Evolutionary conservation across 306 rosid species (phyloP).

Genomic region (Rubus idaeus): DNA sequence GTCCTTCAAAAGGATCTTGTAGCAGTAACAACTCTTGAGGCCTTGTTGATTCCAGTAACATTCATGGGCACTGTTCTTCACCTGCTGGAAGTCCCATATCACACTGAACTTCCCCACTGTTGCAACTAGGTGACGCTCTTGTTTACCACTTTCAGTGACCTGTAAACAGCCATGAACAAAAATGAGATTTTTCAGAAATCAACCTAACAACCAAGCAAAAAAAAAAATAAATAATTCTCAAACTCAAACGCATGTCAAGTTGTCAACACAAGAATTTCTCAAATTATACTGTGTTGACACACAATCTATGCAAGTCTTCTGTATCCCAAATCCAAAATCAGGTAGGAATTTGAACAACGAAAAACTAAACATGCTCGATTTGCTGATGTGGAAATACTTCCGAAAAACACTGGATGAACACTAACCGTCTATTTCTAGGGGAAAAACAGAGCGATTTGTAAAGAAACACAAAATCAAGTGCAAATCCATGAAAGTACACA

Average conservation of each 20-base stretch:
- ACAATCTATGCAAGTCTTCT: not conserved
- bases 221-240: not conserved
- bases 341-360: not conserved
- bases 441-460: not conserved
- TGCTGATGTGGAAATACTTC: not conserved
- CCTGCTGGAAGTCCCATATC: slow-evolving; percentile 95
- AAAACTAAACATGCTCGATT: not conserved
- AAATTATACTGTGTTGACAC: not conserved
- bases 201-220: not conserved
- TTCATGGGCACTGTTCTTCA: slow-evolving; percentile 77
- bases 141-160: slow-evolving; percentile 94
- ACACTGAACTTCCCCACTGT: slow-evolving; percentile 98
- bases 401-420: not conserved
- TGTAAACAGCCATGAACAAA: slow-evolving; percentile 29
- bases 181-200: not conserved
- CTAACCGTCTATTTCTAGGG: not conserved
- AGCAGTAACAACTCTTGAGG: slow-evolving; percentile 93
- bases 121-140: slow-evolving; percentile 88
- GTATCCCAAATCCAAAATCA: not conserved
- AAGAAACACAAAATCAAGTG: not conserved
- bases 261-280: not conserved
- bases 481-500: not conserved
- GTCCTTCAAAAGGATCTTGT: slow-evolving; percentile 82
- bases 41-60: slow-evolving; percentile 91
- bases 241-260: not conserved